These are phyloP conservation scores for Dichotomopilus funicola DNA, from an alignment of 2,329 filamentous ascomycete species.

Conservation along the genomic window DNA sequence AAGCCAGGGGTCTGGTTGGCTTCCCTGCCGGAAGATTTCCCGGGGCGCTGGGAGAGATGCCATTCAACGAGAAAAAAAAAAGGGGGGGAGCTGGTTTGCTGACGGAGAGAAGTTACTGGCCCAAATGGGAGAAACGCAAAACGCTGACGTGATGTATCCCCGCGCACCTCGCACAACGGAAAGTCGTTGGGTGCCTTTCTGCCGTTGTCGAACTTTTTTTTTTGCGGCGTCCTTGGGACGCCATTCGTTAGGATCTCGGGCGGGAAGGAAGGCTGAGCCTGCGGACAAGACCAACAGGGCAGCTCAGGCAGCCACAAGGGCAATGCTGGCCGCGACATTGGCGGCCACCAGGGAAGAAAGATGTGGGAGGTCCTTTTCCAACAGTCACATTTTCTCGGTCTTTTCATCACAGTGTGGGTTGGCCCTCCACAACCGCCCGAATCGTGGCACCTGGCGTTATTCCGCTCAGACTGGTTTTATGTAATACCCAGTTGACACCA, in stretches of 20 bases:
- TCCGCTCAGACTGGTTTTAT: background rate
- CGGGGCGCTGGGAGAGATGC: slow-evolving; percentile 5
- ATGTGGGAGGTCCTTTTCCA: background rate
- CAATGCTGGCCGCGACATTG: slow-evolving; percentile 5
- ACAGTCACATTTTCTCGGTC: background rate
- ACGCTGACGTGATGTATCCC: slow-evolving; percentile 19
- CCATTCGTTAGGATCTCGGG: slow-evolving; percentile 10
- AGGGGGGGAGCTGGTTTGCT: background rate
- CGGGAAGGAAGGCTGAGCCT: slow-evolving; percentile 13
- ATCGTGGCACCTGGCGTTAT: slow-evolving; percentile 4
- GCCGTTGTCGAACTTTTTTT: slow-evolving; percentile 3
- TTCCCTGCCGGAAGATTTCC: slow-evolving; percentile 13
- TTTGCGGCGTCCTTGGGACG: slow-evolving; percentile 1
- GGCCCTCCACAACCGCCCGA: background rate
- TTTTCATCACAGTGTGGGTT: background rate
- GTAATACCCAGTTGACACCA: slow-evolving; percentile 13
- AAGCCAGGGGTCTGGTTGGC: slow-evolving; percentile 5
- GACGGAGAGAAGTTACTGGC: slow-evolving; percentile 1
- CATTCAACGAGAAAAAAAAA: background rate
- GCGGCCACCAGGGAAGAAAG: background rate
- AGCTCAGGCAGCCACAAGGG: slow-evolving; percentile 14
- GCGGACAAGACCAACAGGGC: no score
- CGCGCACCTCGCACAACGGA: slow-evolving; percentile 4
- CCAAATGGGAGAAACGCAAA: background rate
- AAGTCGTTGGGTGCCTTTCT: background rate